These are phyloP conservation scores for Talaromyces ruber DNA, from an alignment of 495 filamentous ascomycete genomes.

Conservation along the genomic window DNA sequence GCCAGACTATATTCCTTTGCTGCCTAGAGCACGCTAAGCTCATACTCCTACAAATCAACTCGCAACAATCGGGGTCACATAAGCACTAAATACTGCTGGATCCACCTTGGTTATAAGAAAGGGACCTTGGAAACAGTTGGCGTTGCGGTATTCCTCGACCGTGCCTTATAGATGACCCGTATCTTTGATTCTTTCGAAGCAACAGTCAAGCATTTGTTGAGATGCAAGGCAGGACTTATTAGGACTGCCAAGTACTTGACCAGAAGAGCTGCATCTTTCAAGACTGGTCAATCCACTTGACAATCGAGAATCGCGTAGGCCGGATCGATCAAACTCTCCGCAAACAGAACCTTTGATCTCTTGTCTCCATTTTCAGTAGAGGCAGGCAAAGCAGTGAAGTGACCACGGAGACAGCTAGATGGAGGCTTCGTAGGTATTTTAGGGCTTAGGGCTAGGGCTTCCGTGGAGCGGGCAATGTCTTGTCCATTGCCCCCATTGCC, in stretches of 20 bases:
- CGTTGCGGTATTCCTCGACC: background rate
- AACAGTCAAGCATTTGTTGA: background rate
- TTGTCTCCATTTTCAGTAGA: background rate
- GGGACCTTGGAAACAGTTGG: too few relatives aligned
- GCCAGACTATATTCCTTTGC: background rate
- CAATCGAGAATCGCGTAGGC: background rate
- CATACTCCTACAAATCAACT: background rate
- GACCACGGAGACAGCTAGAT: background rate
- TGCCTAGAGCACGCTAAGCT: background rate
- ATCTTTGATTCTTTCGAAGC: too few relatives aligned
- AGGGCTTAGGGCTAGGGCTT: conserved; percentile 1
- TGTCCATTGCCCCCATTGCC: background rate
- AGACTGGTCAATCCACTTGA: background rate
- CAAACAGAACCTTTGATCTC: background rate
- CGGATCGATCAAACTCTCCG: background rate
- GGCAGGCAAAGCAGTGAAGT: background rate
- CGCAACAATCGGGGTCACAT: too few relatives aligned
- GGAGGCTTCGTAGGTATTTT: background rate
- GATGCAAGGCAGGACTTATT: background rate
- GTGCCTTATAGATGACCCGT: background rate
- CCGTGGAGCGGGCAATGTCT: background rate
- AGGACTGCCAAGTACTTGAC: background rate
- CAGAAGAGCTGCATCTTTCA: background rate
- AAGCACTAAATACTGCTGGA: too few relatives aligned
- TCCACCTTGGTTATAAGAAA: too few relatives aligned